phyloP scores from a whole-genome alignment of 1,139 yeast species.

The Saccharomyces uvarum region DNA sequence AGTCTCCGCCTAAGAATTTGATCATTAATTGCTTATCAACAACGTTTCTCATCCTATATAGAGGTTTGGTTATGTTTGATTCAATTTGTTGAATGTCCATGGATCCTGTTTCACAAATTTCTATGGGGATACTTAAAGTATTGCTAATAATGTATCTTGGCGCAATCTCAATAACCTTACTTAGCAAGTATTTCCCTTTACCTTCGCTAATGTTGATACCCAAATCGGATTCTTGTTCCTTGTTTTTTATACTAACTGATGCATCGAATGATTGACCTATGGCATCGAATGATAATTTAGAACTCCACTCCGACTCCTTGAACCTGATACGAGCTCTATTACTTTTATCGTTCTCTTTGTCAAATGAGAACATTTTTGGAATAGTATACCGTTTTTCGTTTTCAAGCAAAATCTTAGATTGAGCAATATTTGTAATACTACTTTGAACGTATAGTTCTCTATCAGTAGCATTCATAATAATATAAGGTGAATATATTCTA shows the following conservation, averaged over 20 bases:
- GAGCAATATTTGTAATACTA: constrained; percentile 50
- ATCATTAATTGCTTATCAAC: constrained; percentile 46
- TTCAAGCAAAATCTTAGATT: constrained; percentile 25
- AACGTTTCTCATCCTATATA: constrained; percentile 39
- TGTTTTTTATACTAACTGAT: constrained; percentile 48
- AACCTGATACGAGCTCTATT: constrained; percentile 65
- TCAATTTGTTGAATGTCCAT: constrained; percentile 40
- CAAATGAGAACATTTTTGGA: constrained; percentile 85
- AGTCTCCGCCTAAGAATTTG: constrained; percentile 50
- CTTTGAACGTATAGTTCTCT: constrained; percentile 56
- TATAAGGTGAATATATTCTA: constrained; percentile 75
- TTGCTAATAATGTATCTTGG: constrained; percentile 79
- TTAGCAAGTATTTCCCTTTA: constrained; percentile 69
- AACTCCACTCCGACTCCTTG: constrained; percentile 70
- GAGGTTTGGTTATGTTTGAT: constrained; percentile 49
- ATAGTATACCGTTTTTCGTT: constrained; percentile 34
- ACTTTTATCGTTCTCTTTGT: constrained; percentile 46
- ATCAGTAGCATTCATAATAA: constrained; percentile 74
- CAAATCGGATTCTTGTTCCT: constrained; percentile 61
- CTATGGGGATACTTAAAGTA: constrained; percentile 48
- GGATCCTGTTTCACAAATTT: constrained; percentile 60
- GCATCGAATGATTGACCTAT: constrained; percentile 76
- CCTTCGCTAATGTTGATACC: constrained; percentile 79
- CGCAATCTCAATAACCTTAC: constrained; percentile 70
- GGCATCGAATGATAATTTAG: constrained; percentile 78